phyloP scores from a whole-genome alignment of 225 moss, liverwort and hornwort genomes.

The Physcomitrium patens region DNA sequence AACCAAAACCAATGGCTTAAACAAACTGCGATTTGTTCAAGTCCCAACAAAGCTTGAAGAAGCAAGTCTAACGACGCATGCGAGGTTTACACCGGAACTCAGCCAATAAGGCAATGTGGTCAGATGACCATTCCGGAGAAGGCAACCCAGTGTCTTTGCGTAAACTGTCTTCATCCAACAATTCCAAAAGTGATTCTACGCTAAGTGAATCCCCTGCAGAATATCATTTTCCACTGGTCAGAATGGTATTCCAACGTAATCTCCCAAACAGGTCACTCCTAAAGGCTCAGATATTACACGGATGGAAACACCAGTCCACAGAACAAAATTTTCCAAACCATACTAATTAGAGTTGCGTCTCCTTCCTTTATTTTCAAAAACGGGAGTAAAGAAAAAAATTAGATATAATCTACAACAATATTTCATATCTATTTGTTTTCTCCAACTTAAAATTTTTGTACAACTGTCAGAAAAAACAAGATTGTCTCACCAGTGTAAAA shows the following conservation, averaged over 20 bases:
- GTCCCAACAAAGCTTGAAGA: conserved; percentile 16
- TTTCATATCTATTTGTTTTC: no score
- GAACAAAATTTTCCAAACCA: no score
- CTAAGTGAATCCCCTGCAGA: conserved; percentile 51
- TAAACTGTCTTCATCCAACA: conserved; percentile 60
- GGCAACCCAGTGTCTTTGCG: conserved; percentile 66
- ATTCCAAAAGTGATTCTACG: conserved; percentile 63
- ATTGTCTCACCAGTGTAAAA: conserved; percentile 74
- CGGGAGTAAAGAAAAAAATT: no score
- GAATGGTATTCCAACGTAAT: background rate
- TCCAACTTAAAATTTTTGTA: no score
- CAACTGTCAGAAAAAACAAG: no score
- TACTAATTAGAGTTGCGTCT: no score
- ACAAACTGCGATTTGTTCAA: conserved; percentile 9
- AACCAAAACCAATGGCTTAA: conserved; percentile 15
- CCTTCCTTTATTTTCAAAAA: no score
- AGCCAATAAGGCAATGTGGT: conserved; percentile 62
- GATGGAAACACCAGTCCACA: no score
- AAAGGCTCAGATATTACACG: no score
- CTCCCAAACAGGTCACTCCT: background rate
- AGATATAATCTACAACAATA: no score
- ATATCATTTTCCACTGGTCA: conserved; percentile 12
- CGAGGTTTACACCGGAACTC: conserved; percentile 65
- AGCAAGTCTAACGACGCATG: conserved; percentile 38
- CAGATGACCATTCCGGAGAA: conserved; percentile 66